phyloP scores from a whole-genome alignment of 192 early-diverging fungal genomes.

The Allomyces arbusculus region DNA sequence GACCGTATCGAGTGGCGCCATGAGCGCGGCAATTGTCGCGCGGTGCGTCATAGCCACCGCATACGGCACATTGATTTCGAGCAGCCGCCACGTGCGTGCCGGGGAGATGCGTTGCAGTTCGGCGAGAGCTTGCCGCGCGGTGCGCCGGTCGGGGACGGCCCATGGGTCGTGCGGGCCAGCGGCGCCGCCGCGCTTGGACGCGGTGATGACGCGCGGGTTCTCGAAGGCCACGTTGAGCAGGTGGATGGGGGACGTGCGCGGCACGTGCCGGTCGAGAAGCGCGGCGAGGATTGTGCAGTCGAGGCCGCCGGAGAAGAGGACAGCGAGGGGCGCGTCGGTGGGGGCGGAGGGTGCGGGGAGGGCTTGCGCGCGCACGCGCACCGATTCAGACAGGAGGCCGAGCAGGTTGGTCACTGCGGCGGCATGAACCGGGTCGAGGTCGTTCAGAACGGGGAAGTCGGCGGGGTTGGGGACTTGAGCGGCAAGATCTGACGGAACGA shows the following conservation, averaged over 20 bases:
- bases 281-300: constrained; percentile 83
- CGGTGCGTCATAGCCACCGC: constrained; percentile 30
- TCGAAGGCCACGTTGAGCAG: constrained; percentile 91
- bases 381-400: background rate
- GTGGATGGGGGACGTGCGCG: constrained; percentile 58
- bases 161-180: constrained; percentile 3
- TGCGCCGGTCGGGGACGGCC: constrained; percentile 68
- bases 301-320: constrained; percentile 85
- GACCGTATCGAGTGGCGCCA: constrained; percentile 64
- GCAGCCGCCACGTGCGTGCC: constrained; percentile 65
- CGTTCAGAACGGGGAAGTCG: background rate
- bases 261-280: constrained; percentile 48
- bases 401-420: background rate
- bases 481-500: too few relatives aligned
- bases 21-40: constrained; percentile 41
- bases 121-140: constrained; percentile 30
- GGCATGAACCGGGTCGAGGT: background rate
- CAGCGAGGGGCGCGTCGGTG: constrained; percentile 31
- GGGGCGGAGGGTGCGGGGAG: background rate
- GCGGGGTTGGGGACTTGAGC: too few relatives aligned
- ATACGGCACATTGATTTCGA: constrained; percentile 71
- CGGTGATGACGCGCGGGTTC: constrained; percentile 42
- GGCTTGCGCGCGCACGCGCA: background rate
- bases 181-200: background rate
- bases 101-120: constrained; percentile 41